Conservation (phyloP, 805 yeast species). For the Kluyveromyces aestuarii region DNA sequence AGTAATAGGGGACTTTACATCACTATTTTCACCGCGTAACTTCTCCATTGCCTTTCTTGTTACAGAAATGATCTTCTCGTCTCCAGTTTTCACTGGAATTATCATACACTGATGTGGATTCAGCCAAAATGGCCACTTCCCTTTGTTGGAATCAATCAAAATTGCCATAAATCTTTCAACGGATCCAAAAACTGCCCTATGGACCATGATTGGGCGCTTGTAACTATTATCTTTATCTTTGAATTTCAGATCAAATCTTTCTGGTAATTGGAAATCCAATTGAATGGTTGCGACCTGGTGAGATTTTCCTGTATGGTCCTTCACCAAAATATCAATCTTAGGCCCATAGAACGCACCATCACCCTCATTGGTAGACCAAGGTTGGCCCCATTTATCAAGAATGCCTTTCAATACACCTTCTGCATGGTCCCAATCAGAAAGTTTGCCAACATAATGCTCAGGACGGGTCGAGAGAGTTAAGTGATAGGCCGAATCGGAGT, state of each 20-base stretch:
- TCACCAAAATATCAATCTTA: conserved; percentile 77
- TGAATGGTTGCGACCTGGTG: conserved; percentile 96
- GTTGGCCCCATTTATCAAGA: conserved; percentile 41
- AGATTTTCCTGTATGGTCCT: conserved; percentile 68
- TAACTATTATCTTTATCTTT: conserved; percentile 41
- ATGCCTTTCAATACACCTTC: conserved; percentile 57
- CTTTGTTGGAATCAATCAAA: conserved; percentile 79
- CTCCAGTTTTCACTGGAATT: conserved; percentile 66
- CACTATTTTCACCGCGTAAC: conserved; percentile 40
- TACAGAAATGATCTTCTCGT: conserved; percentile 33
- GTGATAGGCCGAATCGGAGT: conserved; percentile 38
- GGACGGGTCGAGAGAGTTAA: conserved; percentile 84
- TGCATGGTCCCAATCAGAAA: conserved; percentile 75
- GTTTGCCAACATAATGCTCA: conserved; percentile 61
- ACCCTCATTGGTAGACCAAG: conserved; percentile 74
- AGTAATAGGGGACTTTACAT: conserved; percentile 35
- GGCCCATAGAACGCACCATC: conserved; percentile 98
- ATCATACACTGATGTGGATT: conserved; percentile 85
- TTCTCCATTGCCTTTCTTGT: conserved; percentile 40
- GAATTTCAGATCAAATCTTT: conserved; percentile 67
- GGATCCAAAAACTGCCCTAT: conserved; percentile 92
- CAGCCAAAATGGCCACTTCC: conserved; percentile 97
- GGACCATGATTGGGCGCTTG: conserved; percentile 85
- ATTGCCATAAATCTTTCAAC: conserved; percentile 88
- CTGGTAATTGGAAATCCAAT: conserved; percentile 89